phyloP scores from a whole-genome alignment of 768 basidiomycete species.

The Megacollybia marginata region DNA sequence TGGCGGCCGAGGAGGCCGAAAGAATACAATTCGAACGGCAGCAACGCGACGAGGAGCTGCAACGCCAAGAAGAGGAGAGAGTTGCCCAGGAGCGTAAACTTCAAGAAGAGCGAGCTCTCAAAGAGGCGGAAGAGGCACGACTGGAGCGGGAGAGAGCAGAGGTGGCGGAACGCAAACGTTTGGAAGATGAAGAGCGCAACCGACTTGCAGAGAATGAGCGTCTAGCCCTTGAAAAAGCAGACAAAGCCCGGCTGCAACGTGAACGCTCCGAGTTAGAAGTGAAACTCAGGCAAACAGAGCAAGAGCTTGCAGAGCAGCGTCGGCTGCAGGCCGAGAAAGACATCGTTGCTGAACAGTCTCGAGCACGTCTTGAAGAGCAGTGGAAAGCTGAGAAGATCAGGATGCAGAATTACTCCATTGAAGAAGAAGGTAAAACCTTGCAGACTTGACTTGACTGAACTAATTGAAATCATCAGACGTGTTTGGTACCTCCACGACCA shows the following conservation, averaged over 20 bases:
- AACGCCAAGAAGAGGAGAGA: conserved; percentile 12
- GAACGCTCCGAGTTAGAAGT: conserved; percentile 12
- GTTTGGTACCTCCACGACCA: conserved; percentile 41
- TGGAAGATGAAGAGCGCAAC: conserved; percentile 24
- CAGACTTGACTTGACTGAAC: neutral
- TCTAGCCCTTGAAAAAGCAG: conserved; percentile 11
- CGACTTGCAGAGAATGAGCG: conserved; percentile 19
- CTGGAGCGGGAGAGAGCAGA: conserved; percentile 19
- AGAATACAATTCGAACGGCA: conserved; percentile 12
- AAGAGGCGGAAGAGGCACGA: conserved; percentile 20
- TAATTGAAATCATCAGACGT: conserved; percentile 37
- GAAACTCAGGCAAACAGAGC: conserved; percentile 12
- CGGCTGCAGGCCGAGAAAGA: conserved; percentile 8
- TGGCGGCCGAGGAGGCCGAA: conserved; percentile 15
- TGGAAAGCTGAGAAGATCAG: conserved; percentile 11
- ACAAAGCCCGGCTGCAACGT: conserved; percentile 9
- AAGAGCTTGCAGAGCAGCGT: conserved; percentile 14
- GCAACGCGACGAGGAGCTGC: conserved; percentile 12
- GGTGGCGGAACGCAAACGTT: conserved; percentile 17
- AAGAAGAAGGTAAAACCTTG: neutral
- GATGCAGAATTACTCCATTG: conserved; percentile 2
- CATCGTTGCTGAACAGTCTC: conserved; percentile 5
- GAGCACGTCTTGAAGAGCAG: conserved; percentile 9
- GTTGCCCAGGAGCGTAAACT: conserved; percentile 18
- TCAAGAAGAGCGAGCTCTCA: conserved; percentile 20